Base-by-base conservation (phyloP, 2,329 filamentous ascomycete genomes). In the Aaosphaeria pasadenensis region DNA sequence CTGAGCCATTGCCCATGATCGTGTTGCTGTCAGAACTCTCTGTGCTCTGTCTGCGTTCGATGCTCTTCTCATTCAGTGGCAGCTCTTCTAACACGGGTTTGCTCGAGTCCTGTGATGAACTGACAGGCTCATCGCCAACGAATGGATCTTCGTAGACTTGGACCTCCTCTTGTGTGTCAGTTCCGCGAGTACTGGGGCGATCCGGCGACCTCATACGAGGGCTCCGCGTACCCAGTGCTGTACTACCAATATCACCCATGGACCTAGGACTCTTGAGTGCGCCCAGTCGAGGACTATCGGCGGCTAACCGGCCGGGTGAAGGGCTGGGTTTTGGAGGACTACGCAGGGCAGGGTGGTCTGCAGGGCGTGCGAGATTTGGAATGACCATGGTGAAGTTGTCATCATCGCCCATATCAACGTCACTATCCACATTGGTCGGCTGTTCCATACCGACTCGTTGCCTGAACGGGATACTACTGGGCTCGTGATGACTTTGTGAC, bases 91-190 rank as follows among this genome's bases (percentile, higher is more conserved):
- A 72, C 3, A 79, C 76, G 9, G 71, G 64, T 45, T 72, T 72
- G 43, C 72, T 66, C 7, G 61, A 58, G 28, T 71, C 67, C 32
- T 66, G 60, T 5, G 55, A 51, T 35, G 53, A 47, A 32, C 49
- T 48, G 24, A 54, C 45, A 28, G 61, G 59, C 39, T 67, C 64
- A 35, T 71, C 69, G 38, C 68, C 69, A 35, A 69, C 71, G 45
- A 77, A 75, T 1, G 77, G 77, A 52, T 81, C 78, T 60, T 82
- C 79, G 53, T 78, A 80, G 30, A 79, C 77, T 45, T 75, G 74
- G 4, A 79, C 74, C 45, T 73, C 73, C 29, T 74, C 72, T 42
- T 60, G 64, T 28, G 52, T 54, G 45, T 64, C 58, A n/a, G 61
- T 62, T 29, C 63, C 63, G 13, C 61, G 60, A 9, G 58, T 66